Evolutionary conservation across 208 protist species (phyloP).

Genomic region (Jaenimonas drosophilae): DNA sequence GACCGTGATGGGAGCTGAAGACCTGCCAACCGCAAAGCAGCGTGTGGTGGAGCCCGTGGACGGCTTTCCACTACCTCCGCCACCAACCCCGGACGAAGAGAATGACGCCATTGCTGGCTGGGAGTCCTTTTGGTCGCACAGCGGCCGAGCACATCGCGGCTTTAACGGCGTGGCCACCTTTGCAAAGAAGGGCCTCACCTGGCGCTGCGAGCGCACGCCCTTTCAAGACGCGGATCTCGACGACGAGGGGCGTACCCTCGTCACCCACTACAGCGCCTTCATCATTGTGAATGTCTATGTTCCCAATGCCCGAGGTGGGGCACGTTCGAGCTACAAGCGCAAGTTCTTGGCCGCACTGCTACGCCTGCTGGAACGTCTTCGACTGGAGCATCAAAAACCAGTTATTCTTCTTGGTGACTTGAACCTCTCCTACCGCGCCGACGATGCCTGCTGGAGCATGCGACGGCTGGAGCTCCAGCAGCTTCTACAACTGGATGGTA

Average conservation of each 20-base stretch:
- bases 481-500: constrained; percentile 17
- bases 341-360: constrained; percentile 42
- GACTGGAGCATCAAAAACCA: constrained; percentile 32
- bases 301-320: constrained; percentile 62
- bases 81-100: constrained; percentile 1
- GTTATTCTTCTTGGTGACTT: constrained; percentile 76
- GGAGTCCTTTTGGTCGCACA: constrained; percentile 83
- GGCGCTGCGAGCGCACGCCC: constrained; percentile 42
- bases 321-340: constrained; percentile 41
- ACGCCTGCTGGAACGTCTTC: constrained; percentile 22
- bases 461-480: constrained; percentile 43
- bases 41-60: background rate
- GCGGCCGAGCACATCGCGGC: constrained; percentile 47
- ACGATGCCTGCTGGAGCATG: constrained; percentile 66
- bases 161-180: constrained; percentile 87
- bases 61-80: too few species aligned
- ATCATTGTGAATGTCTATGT: constrained; percentile 87
- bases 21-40: constrained; percentile 5
- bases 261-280: constrained; percentile 67
- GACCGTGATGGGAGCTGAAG: constrained; percentile 41
- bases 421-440: constrained; percentile 72
- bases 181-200: constrained; percentile 57
- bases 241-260: constrained; percentile 73
- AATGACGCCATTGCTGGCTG: constrained; percentile 41
- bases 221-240: constrained; percentile 61